These are phyloP conservation scores for Talaromyces sp. DNA, from an alignment of 2,329 filamentous ascomycete species.

Conservation along the genomic window DNA sequence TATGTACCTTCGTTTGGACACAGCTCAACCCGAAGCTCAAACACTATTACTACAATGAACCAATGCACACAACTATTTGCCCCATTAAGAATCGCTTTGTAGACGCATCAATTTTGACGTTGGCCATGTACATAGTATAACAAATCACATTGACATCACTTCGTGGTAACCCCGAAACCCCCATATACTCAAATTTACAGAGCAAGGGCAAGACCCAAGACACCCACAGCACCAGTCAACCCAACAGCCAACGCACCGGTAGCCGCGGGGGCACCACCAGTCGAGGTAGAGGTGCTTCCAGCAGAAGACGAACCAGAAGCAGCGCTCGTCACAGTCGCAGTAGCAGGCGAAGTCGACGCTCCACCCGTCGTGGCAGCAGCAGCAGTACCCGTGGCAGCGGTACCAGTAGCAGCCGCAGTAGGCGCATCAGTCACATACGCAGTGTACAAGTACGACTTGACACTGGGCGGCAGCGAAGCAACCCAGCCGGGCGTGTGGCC, in stretches of 20 bases:
- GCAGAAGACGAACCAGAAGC: not conserved
- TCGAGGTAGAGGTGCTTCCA: conserved; percentile 6
- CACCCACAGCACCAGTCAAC: conserved; percentile 17
- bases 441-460: conserved; percentile 5
- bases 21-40: not conserved
- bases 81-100: not conserved
- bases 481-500: conserved; percentile 6
- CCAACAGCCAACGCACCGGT: conserved; percentile 16
- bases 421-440: not conserved
- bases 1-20: not conserved
- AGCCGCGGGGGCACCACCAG: conserved; percentile 15
- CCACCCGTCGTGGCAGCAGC: conserved; percentile 3
- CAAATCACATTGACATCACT: not conserved
- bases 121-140: not conserved
- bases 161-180: not conserved
- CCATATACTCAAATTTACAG: conserved; percentile 12
- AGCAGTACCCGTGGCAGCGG: not conserved
- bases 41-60: not conserved
- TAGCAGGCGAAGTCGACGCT: not conserved
- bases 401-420: not conserved
- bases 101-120: not conserved
- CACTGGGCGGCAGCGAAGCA: conserved; percentile 3
- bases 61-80: not conserved
- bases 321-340: conserved; percentile 2
- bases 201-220: conserved; percentile 20